A percentile compares a stretch with the other conserved stretches of the same genome.
Evolutionary conservation across 2,329 filamentous ascomycete genomes (phyloP).

Genomic region (Truncatella angustata): DNA sequence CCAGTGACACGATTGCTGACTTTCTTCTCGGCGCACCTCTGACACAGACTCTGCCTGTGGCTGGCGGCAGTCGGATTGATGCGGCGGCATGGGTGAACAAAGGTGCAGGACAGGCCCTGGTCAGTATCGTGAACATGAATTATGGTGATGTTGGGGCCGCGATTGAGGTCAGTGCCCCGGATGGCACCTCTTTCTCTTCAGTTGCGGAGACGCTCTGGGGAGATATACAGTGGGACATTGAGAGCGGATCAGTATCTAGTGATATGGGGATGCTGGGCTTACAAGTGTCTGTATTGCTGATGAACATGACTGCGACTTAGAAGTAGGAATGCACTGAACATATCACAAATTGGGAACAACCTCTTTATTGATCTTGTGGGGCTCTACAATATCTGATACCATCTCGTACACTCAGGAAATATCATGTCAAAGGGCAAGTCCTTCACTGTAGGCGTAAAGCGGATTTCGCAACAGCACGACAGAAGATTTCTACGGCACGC

Average conservation of each 20-base stretch:
- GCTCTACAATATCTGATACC: too few species aligned
- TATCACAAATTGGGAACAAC: too few species aligned
- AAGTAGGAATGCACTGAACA: background rate
- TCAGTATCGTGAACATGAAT: conserved; percentile 16
- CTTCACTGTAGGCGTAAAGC: too few species aligned
- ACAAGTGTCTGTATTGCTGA: conserved; percentile 8
- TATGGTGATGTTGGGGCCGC: conserved; percentile 9
- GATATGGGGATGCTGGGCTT: conserved; percentile 4
- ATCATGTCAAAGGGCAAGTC: too few species aligned
- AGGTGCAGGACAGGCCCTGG: conserved; percentile 10
- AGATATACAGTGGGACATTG: conserved; percentile 11
- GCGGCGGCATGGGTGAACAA: conserved; percentile 38
- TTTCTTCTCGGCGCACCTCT: conserved; percentile 36
- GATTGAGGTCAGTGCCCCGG: conserved; percentile 11
- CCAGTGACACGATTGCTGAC: conserved; percentile 25
- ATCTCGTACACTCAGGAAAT: too few species aligned
- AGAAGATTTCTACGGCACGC: too few species aligned
- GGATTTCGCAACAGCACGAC: too few species aligned
- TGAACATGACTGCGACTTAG: background rate
- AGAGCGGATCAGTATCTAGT: conserved; percentile 2
- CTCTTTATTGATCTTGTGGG: too few species aligned
- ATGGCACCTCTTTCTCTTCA: conserved; percentile 1
- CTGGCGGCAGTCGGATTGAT: conserved; percentile 30
- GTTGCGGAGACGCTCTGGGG: conserved; percentile 13
- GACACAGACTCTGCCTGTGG: conserved; percentile 20